Percentiles rank a stretch among this genome's conserved stretches.
phyloP scores from a whole-genome alignment of 139 green algal species.

The Ettlia oleoabundans region DNA sequence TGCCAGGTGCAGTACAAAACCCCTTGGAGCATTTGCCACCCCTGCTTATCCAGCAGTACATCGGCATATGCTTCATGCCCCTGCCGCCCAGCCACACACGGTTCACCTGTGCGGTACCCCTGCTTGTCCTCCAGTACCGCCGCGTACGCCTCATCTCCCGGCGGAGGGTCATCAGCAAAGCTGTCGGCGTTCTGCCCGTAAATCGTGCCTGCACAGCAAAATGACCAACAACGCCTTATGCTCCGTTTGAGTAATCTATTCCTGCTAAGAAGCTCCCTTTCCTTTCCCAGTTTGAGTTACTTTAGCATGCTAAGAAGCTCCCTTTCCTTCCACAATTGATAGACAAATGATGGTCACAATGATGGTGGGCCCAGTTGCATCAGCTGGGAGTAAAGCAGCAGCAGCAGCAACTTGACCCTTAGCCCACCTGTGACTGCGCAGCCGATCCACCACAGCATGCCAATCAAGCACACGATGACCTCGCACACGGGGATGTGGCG shows the following conservation, averaged over 20 bases:
- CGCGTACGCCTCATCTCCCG: neutral
- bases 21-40: neutral
- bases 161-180: neutral
- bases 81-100: neutral
- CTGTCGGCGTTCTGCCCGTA: conserved; percentile 19
- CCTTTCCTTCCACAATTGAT: neutral
- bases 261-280: neutral
- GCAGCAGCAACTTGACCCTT: neutral
- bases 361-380: too few relatives aligned
- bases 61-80: too few relatives aligned
- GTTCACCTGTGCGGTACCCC: conserved; percentile 18
- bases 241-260: too few relatives aligned
- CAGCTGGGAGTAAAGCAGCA: neutral
- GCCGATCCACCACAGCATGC: conserved; percentile 16
- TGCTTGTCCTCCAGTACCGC: conserved; percentile 7
- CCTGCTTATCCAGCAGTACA: neutral
- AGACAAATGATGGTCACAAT: too few relatives aligned
- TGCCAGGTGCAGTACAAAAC: too few relatives aligned
- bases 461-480: neutral
- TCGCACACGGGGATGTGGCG: conserved; percentile 26
- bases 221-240: neutral
- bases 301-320: too few relatives aligned
- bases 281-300: neutral
- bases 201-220: neutral
- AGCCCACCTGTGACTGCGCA: conserved; percentile 5